A percentile compares a stretch with the other conserved stretches of the same genome.
These are phyloP conservation scores for Hamigera avellanea DNA, from an alignment of 495 filamentous ascomycete genomes.

Conservation along the genomic window DNA sequence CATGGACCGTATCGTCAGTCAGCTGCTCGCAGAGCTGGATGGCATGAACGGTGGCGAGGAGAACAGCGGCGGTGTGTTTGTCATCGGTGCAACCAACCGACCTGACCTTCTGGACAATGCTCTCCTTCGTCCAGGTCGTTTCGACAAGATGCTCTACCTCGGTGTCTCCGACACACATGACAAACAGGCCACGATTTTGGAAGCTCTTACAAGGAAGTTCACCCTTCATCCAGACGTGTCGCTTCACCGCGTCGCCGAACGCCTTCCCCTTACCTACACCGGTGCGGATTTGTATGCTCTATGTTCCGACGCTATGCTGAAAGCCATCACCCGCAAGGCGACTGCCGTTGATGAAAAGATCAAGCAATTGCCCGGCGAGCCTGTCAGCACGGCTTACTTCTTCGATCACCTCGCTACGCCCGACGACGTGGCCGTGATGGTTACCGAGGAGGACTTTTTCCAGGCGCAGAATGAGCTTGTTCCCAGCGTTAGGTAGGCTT, in stretches of 20 bases:
- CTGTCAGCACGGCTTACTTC: slow-evolving; percentile 81
- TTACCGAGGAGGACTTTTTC: slow-evolving; percentile 78
- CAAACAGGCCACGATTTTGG: slow-evolving; percentile 88
- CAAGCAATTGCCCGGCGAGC: slow-evolving; percentile 36
- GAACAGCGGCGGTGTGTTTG: slow-evolving; percentile 81
- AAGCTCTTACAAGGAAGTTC: slow-evolving; percentile 92
- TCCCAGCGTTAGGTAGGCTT: slow-evolving; percentile 64
- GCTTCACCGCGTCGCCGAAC: slow-evolving; percentile 58
- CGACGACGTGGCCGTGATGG: slow-evolving; percentile 75
- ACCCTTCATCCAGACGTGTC: slow-evolving; percentile 66
- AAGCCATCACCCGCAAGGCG: slow-evolving; percentile 89
- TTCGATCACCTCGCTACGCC: slow-evolving; percentile 82
- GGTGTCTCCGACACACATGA: slow-evolving; percentile 94
- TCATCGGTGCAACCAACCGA: slow-evolving; percentile 92
- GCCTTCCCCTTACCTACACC: slow-evolving; percentile 89
- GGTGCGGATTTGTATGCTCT: slow-evolving; percentile 95
- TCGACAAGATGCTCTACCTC: slow-evolving; percentile 98
- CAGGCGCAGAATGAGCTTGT: slow-evolving; percentile 73
- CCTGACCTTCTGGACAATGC: slow-evolving; percentile 91
- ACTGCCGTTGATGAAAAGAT: slow-evolving; percentile 78
- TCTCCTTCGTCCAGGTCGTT: slow-evolving; percentile 79
- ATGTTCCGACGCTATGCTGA: slow-evolving; percentile 96
- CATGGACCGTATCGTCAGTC: slow-evolving; percentile 97
- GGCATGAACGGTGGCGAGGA: slow-evolving; percentile 93
- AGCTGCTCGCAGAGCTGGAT: slow-evolving; percentile 89